Evolutionary conservation across 2,329 filamentous ascomycete genomes (phyloP), one percentile per base, ranked within the genome.

Genomic region (Pyrenophora graminea): DNA sequence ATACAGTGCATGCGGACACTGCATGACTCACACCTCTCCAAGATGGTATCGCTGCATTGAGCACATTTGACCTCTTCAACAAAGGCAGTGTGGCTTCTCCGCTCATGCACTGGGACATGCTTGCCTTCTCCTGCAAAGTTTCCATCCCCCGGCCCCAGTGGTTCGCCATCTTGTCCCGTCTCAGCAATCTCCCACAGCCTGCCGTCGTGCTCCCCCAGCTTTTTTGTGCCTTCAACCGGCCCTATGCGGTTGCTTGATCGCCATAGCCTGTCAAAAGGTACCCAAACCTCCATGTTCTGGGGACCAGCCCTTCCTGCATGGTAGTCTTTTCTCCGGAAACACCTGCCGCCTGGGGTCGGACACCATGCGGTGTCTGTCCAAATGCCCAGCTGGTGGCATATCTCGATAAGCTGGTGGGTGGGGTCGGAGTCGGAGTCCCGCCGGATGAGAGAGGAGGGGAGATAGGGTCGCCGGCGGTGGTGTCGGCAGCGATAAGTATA

Each of bases 291-390:
- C 32, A 79, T 75, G 15, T 79, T 79, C 37, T 80, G 80, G 41
- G 82, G 80, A 0, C 80, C 79, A 42, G 79, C 79, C 43, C 82
- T 76, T 67, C 80, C 80, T 9, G 78, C 76, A 43, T 83, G 80
- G 67, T 85, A 85, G 27, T 82, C 80, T 54, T 80, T 78, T 55
- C 82, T 69, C 48, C 82, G 74, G 56, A 79, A 82, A 62, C 82
- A 85, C 53, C 82, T 73, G 25, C 79, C 79, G 12, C 80, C 82
- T 1, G 82, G 82, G 4, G 80, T 83, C 13, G 82, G 81, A 62
- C 82, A 85, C 82, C 82, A 84, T 19, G 81, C 80, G 3, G 82
- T 83, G 66, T 85, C 82, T 4, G 82, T 84, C 82, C 82, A 85
- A 43, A 85, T 84, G 1, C 79, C 80, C 23, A 85, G 67, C 46